Base-by-base conservation (phyloP, 371 early-diverging fungal genomes). In the Mucor saturninus region DNA sequence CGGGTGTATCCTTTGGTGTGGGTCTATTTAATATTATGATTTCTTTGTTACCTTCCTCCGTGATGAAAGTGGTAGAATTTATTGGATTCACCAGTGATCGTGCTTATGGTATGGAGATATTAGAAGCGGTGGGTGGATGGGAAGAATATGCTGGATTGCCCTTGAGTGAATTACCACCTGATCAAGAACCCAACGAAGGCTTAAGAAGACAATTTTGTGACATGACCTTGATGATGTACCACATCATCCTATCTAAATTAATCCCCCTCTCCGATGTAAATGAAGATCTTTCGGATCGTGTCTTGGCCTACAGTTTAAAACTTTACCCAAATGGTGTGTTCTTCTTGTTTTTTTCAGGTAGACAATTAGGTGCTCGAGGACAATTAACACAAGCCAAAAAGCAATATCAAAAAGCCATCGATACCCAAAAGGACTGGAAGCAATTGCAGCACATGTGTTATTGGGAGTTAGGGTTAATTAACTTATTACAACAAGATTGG, bases 381-480 rank as follows among this genome's bases (percentile, higher is more conserved):
- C 61, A 80, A 15, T 67, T 89, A 3, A 72, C 65, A 3, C 67
- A 72, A 11, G 90, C 92, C 13, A 83, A 84, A 15, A 61, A 15
- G 5, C 78, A 76, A 38, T 89, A 86, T 56, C 49, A 69, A 42
- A 64, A 64, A 32, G 78, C 87, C 4, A 80, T 86, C 43, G 68
- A 67, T 6, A 74, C 68, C n/a, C 84, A 72, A 62, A 74, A 75
- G 35, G 89, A 91, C 11, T 93, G 92, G 93, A 79, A 83, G 39
- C 91, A 91, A 73, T 74, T 93, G 50, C 83, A 84, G 43, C 92
- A 93, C 63, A 80, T 91, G 61, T 89, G 91, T 42, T 86, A 85
- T 59, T 93, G 93, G 93, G 92, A 92, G 57, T 69, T 87, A 10
- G 88, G 85, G 1, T 53, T 84, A 5, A 81, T 81, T 46, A 66